phyloP scores from a whole-genome alignment of 2,329 filamentous ascomycete genomes.

The Coleophoma cylindrospora region DNA sequence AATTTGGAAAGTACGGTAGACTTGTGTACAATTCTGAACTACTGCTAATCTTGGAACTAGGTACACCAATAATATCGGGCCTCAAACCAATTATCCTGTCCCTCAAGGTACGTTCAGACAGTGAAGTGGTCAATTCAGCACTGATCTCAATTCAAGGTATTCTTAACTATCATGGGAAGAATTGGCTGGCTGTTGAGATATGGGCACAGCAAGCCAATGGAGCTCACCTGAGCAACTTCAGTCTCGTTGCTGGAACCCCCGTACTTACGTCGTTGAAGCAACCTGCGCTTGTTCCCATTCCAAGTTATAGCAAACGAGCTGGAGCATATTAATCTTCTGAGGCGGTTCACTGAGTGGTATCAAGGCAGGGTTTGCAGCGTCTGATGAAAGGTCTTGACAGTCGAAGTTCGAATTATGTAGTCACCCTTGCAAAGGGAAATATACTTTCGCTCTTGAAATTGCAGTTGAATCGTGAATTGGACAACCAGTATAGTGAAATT shows the following conservation, averaged over 20 bases:
- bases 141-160: constrained; percentile 63
- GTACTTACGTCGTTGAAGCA: constrained; percentile 17
- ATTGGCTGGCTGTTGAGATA: constrained; percentile 63
- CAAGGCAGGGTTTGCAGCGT: no score
- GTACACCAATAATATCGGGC: constrained; percentile 63
- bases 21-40: not conserved
- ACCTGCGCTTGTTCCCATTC: constrained; percentile 16
- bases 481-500: no score
- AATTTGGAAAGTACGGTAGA: constrained; percentile 57
- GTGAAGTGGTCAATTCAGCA: not conserved
- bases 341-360: no score
- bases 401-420: no score
- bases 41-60: not conserved
- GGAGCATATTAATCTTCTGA: constrained; percentile 18
- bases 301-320: constrained; percentile 19
- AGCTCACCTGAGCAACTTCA: constrained; percentile 21
- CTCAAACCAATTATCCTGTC: constrained; percentile 67
- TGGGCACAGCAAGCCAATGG: constrained; percentile 47
- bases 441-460: no score
- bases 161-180: constrained; percentile 64
- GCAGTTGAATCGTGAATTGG: no score
- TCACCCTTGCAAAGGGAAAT: no score
- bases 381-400: no score
- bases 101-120: constrained; percentile 50
- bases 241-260: constrained; percentile 14